phyloP scores from a whole-genome alignment of 306 rosid species.

The Phaseolus lunatus region DNA sequence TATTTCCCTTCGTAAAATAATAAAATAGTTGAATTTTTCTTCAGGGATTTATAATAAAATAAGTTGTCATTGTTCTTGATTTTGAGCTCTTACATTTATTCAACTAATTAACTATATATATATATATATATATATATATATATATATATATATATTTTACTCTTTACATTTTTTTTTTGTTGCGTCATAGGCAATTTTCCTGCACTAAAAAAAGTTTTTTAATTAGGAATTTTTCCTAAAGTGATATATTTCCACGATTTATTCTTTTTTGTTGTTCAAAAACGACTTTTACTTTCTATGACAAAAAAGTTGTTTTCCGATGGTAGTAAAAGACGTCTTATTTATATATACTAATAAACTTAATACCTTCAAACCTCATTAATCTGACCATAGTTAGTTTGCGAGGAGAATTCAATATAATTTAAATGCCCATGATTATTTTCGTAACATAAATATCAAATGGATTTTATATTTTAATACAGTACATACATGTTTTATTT shows the following conservation, averaged over 20 bases:
- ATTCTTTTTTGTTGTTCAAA: conserved; percentile 3
- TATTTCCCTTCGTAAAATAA: neutral
- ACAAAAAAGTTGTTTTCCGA: neutral
- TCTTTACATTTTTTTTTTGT: neutral
- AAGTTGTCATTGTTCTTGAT: neutral
- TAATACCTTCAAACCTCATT: no score
- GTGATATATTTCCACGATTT: neutral
- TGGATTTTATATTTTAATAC: no score
- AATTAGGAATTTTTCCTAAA: neutral
- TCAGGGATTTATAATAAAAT: neutral
- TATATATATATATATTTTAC: neutral
- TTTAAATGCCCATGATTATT: no score
- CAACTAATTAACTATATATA: neutral
- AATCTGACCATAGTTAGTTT: neutral
- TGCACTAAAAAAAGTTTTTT: no score
- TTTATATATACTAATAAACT: neutral
- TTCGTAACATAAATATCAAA: no score
- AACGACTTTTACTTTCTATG: neutral
- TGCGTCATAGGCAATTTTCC: neutral
- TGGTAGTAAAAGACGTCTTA: neutral
- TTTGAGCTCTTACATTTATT: neutral
- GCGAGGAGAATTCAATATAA: neutral
- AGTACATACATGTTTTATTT: no score
- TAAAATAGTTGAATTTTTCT: neutral
- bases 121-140: no score